A percentile compares a stretch with the other conserved stretches of the same genome.
phyloP scores from a whole-genome alignment of 345 rosid species.

The Aurinia saxatilis region DNA sequence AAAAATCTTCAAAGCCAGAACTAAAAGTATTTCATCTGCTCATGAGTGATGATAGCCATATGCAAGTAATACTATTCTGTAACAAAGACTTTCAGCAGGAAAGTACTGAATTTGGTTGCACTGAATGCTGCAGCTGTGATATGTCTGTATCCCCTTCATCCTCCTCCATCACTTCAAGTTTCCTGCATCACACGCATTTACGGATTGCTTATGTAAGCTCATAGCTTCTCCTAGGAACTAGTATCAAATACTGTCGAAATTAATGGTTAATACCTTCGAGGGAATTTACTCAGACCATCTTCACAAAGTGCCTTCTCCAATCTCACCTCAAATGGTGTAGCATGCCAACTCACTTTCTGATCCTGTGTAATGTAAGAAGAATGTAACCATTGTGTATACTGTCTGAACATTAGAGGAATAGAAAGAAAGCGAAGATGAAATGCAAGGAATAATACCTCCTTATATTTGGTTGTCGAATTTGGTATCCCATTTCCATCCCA shows the following conservation, averaged over 20 bases:
- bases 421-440: background rate
- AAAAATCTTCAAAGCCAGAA: background rate
- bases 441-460: constrained; percentile 52
- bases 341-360: constrained; percentile 97
- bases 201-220: background rate
- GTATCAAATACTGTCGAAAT: background rate
- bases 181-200: constrained; percentile 14
- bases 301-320: constrained; percentile 89
- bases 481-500: constrained; percentile 99
- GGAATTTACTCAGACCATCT: constrained; percentile 19
- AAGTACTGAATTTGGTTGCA: constrained; percentile 17
- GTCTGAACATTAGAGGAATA: background rate
- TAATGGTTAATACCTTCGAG: constrained; percentile 13
- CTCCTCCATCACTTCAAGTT: constrained; percentile 28
- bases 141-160: constrained; percentile 9
- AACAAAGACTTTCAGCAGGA: constrained; percentile 8
- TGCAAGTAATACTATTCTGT: constrained; percentile 14
- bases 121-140: constrained; percentile 17
- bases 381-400: background rate
- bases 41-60: constrained; percentile 14
- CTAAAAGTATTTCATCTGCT: background rate
- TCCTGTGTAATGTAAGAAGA: constrained; percentile 45
- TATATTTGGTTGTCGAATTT: constrained; percentile 89
- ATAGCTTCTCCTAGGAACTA: background rate
- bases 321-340: constrained; percentile 96